phyloP scores from a whole-genome alignment of 176 grass and related monocot genomes.

The Musa schizocarpa region DNA sequence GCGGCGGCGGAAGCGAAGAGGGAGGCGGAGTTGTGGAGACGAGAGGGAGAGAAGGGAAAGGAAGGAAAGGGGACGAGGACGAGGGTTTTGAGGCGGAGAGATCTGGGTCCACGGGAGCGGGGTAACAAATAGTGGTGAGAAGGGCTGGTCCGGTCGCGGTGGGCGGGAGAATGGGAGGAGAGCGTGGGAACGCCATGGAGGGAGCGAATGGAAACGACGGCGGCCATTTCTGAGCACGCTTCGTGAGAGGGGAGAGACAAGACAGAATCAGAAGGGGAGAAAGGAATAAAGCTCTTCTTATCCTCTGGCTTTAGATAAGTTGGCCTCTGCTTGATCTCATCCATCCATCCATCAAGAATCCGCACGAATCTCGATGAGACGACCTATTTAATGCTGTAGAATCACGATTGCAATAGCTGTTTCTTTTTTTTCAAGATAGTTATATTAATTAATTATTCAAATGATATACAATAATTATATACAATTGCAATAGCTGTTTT shows the following conservation, averaged over 20 bases:
- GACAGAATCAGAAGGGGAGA: too few species aligned
- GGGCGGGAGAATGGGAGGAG: neutral
- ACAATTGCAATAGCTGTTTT: too few species aligned
- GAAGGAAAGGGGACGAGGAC: neutral
- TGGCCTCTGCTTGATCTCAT: neutral
- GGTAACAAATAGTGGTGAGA: neutral
- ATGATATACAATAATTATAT: too few species aligned
- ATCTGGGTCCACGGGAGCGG: neutral
- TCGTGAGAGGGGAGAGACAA: neutral
- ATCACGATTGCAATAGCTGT: too few species aligned
- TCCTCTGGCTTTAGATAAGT: neutral
- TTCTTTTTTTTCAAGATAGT: too few species aligned
- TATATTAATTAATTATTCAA: too few species aligned
- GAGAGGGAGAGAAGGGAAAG: neutral
- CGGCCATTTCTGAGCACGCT: constrained; percentile 2
- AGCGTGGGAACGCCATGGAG: constrained; percentile 6
- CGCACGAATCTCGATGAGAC: neutral
- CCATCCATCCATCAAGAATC: neutral
- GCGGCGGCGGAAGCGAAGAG: constrained; percentile 21
- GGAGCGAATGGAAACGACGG: constrained; percentile 10
- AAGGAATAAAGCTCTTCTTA: neutral
- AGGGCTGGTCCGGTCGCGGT: neutral
- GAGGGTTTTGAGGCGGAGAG: neutral
- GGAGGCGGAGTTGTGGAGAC: neutral
- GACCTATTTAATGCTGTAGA: too few species aligned